Base-by-base conservation (phyloP, 2,329 filamentous ascomycete species). In the Elsinoe fawcettii region DNA sequence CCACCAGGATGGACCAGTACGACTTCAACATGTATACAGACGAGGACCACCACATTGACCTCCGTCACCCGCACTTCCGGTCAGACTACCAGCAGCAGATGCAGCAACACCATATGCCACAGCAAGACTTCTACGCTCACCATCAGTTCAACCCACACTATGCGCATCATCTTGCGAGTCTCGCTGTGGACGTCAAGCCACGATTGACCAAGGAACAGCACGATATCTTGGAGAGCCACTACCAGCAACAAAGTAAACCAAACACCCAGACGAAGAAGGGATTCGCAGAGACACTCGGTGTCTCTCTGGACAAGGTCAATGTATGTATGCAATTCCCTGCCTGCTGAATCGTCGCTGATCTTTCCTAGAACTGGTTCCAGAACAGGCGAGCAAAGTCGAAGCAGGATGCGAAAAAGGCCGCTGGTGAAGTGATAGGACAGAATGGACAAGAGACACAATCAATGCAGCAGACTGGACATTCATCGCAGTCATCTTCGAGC, bases 221-320 rank as follows among this genome's bases (percentile, higher is more conserved):
- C 62, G 76, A 78, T 64, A 73, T 78, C 55, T 71, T 79, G 61
- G 76, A 79, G 66, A 66, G 67, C 36, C 73, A 79, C 60, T 79
- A 76, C 63, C 70, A 71, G 63, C 67, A 70, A 60, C 74, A 78
- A 65, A 67, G 70, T 61, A 79, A 79, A 68, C 76, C 76, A 27
- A 76, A 70, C 62, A 79, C 76, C 36, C 72, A 67, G 64, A 73
- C 71, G 39, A 79, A 79, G 67, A 78, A 77, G 67, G 70, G 71
- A 43, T 77, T 77, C 59, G 76, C 76, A 41, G 71, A 76, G 59
- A 65, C 66, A 18, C 68, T 79, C 25, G 71, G 71, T 49, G 75
- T 78, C 25, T 75, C 76, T 34, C 66, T 79, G 58, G 76, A 79
- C 66, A 79, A 79, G 69, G 75, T 79, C 66, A 79, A 79, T 61